Percentiles rank a stretch among this genome's conserved stretches.
phyloP scores from a whole-genome alignment of 371 early-diverging fungal genomes.

The Basidiobolus meristosporus region DNA sequence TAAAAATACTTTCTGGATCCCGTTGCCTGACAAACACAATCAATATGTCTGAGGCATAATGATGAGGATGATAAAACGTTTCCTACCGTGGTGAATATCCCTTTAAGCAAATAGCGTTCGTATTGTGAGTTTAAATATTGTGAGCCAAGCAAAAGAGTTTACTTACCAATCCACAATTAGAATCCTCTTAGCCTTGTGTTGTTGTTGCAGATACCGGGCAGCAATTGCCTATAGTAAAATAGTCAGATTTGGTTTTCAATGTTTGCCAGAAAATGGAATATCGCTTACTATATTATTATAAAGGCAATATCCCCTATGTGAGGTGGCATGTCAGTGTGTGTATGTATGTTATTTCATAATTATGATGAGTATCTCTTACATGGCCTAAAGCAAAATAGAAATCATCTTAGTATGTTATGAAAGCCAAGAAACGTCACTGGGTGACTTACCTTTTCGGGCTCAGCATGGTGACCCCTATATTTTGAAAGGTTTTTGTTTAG shows the following conservation, averaged over 20 bases:
- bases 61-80: too few relatives aligned
- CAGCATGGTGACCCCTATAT: constrained; percentile 69
- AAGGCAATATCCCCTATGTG: constrained; percentile 65
- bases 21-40: constrained; percentile 35
- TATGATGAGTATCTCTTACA: too few relatives aligned
- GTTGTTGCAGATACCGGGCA: constrained; percentile 20
- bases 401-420: too few relatives aligned
- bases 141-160: too few relatives aligned
- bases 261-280: too few relatives aligned
- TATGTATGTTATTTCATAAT: too few relatives aligned
- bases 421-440: too few relatives aligned
- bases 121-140: not conserved
- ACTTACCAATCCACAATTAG: constrained; percentile 75
- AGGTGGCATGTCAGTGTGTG: not conserved
- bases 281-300: constrained; percentile 81
- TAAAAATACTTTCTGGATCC: constrained; percentile 66
- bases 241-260: too few relatives aligned
- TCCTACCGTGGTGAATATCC: constrained; percentile 80
- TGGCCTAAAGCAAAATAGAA: too few relatives aligned
- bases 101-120: too few relatives aligned
- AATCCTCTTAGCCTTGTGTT: constrained; percentile 23
- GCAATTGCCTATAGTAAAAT: too few relatives aligned
- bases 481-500: constrained; percentile 10
- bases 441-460: constrained; percentile 19
- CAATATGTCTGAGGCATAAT: too few relatives aligned